Conservation (phyloP, 2,329 filamentous ascomycete genomes). For the Daldinia eschscholtzii region DNA sequence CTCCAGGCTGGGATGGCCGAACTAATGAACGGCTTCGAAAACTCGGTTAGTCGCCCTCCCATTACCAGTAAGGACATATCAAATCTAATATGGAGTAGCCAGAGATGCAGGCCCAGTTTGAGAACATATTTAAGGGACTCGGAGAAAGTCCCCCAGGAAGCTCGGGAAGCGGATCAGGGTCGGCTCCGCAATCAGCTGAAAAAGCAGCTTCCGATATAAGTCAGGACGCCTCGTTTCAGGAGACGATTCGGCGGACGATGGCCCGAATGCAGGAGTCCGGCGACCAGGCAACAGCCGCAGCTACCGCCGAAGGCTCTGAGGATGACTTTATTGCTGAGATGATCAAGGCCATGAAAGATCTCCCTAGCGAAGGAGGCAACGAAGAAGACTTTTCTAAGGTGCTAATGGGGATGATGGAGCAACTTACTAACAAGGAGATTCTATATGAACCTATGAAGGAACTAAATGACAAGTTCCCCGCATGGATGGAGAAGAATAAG, state of each 20-base stretch:
- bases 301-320: conserved; percentile 71
- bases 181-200: conserved; percentile 46
- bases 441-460: conserved; percentile 99
- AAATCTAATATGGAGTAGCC: conserved; percentile 56
- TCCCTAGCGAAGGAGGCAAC: conserved; percentile 65
- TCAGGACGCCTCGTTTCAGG: conserved; percentile 81
- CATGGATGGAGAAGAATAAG: conserved; percentile 85
- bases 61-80: background rate
- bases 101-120: conserved; percentile 83
- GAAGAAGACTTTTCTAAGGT: conserved; percentile 95
- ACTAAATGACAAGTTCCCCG: conserved; percentile 90
- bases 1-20: conserved; percentile 92
- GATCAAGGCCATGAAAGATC: conserved; percentile 85
- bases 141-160: conserved; percentile 62
- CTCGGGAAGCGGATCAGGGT: conserved; percentile 45
- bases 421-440: conserved; percentile 98
- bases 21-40: conserved; percentile 78
- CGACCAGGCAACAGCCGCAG: conserved; percentile 84
- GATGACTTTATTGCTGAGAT: conserved; percentile 93
- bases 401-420: conserved; percentile 98
- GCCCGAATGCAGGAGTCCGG: conserved; percentile 94
- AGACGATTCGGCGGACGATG: conserved; percentile 94
- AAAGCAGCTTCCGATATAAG: conserved; percentile 54
- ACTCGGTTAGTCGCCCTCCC: conserved; percentile 60
- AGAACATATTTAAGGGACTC: conserved; percentile 81